phyloP scores from a whole-genome alignment of 2,329 filamentous ascomycete species.

The Stylonectria norvegica region DNA sequence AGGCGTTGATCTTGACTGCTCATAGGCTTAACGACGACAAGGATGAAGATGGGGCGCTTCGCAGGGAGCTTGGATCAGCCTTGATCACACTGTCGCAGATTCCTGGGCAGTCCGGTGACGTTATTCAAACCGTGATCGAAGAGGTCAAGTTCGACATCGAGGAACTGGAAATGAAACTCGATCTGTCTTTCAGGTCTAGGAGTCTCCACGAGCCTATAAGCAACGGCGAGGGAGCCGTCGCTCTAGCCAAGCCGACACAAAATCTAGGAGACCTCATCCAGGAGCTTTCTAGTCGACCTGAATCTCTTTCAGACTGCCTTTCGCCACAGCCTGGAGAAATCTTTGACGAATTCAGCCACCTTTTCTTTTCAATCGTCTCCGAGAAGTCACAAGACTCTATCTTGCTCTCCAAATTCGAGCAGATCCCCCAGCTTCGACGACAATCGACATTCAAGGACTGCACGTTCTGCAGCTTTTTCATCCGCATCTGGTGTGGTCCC shows the following conservation, averaged over 20 bases:
- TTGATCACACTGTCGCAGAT: conserved; percentile 64
- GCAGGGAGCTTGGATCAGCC: conserved; percentile 62
- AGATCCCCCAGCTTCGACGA: conserved; percentile 52
- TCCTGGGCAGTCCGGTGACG: conserved; percentile 54
- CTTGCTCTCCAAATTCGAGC: conserved; percentile 50
- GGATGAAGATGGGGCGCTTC: conserved; percentile 52
- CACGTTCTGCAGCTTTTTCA: conserved; percentile 72
- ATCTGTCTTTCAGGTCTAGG: conserved; percentile 61
- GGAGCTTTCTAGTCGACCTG: conserved; percentile 36
- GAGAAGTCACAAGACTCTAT: conserved; percentile 38
- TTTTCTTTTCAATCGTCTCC: conserved; percentile 54
- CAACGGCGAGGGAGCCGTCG: conserved; percentile 41
- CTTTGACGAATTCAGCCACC: conserved; percentile 56
- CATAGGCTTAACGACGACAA: conserved; percentile 54
- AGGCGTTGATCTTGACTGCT: conserved; percentile 59
- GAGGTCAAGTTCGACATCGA: conserved; percentile 70
- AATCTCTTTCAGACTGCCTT: conserved; percentile 50
- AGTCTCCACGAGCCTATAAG: conserved; percentile 48
- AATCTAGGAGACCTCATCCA: conserved; percentile 40
- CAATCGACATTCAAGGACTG: conserved; percentile 55
- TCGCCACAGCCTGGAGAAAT: conserved; percentile 47
- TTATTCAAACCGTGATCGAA: conserved; percentile 65
- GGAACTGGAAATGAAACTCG: conserved; percentile 70
- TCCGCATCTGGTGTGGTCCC: conserved; percentile 69
- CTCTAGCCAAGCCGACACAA: conserved; percentile 28